These are phyloP conservation scores for Leccinum glutinopallens DNA, from an alignment of 1,284 basidiomycete species.

Conservation along the genomic window DNA sequence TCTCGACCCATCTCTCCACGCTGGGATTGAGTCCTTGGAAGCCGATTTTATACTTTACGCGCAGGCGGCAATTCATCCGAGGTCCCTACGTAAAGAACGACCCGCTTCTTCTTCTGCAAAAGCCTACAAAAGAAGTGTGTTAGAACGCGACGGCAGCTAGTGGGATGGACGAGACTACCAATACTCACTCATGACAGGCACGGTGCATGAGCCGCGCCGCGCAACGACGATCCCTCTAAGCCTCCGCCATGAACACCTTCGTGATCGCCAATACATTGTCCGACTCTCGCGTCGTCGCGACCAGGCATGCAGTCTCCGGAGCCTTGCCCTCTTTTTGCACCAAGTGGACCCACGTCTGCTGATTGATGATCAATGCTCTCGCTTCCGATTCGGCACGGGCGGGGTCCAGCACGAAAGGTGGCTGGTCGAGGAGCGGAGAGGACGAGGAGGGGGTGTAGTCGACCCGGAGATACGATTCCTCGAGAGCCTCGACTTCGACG, in stretches of 20 bases:
- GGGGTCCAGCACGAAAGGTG: slow-evolving; percentile 45
- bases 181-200: slow-evolving; percentile 44
- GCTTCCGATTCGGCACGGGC: background rate
- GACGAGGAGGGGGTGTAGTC: slow-evolving; percentile 49
- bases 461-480: slow-evolving; percentile 42
- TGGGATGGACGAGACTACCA: background rate
- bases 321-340: slow-evolving; percentile 31
- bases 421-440: slow-evolving; percentile 52
- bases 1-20: slow-evolving; percentile 30
- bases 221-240: slow-evolving; percentile 45
- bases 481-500: slow-evolving; percentile 78
- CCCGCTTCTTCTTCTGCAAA: slow-evolving; percentile 38
- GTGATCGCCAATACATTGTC: slow-evolving; percentile 47
- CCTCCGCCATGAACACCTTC: slow-evolving; percentile 50
- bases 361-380: slow-evolving; percentile 44
- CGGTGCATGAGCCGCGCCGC: slow-evolving; percentile 47
- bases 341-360: slow-evolving; percentile 64
- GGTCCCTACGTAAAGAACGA: slow-evolving; percentile 55
- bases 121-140: slow-evolving; percentile 20
- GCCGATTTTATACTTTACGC: slow-evolving; percentile 26
- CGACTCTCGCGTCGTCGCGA: slow-evolving; percentile 52
- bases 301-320: slow-evolving; percentile 61
- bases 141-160: background rate
- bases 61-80: slow-evolving; percentile 20
- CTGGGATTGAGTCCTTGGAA: slow-evolving; percentile 27